Base-by-base conservation (phyloP, 148 eudicot species). In the Vaccinium corymbosum region DNA sequence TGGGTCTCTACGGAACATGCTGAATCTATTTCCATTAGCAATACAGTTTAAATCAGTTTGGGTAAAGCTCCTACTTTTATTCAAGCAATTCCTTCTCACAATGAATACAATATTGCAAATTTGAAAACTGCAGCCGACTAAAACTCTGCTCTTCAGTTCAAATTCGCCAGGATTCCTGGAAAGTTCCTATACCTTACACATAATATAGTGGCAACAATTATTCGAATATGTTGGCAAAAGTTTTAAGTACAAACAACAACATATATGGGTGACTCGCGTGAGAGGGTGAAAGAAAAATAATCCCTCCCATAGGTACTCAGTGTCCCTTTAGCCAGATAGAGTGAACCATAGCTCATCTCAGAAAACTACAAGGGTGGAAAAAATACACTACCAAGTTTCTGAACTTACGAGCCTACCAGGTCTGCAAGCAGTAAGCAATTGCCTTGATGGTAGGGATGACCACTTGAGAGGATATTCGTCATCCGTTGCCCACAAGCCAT, bases 201-300 rank as follows among this genome's bases (percentile, higher is more conserved):
- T 14, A 6, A 17, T 61, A 53, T 1, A 16, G 56, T 19, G 49
- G 66, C 42, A 32, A 9, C 38, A 56, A 20, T 71, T 29, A 32
- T 15, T 15, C 49, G 13, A 16, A 79, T 17, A 38, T 80, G 61
- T 57, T 1, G 12, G 25, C 2, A 7, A 1, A 20, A 19, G 11
- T 14, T 56, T 32, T 11, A 6, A 59, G 38, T 62, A 62, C 19
- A 64, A 80, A 61, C 6, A 19, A 10, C 14, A 20, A 19, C n/a
- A 42, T 20, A 17, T 6, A 66, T 61, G 17, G 49, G n/a, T 42
- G 17, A 38, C 72, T 46, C 46, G 6, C 38, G 42, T 20, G 74
- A 22, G 70, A 80, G 83, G 38, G 74, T 61, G 25, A 46, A 59
- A 25, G 25, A 80, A 80, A 80, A n/a, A 64, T 29, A 78, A 78